Percentiles rank a stretch among this genome's conserved stretches.
Conservation (phyloP, 768 basidiomycete species). For the Pleurotus tuber-regium region DNA sequence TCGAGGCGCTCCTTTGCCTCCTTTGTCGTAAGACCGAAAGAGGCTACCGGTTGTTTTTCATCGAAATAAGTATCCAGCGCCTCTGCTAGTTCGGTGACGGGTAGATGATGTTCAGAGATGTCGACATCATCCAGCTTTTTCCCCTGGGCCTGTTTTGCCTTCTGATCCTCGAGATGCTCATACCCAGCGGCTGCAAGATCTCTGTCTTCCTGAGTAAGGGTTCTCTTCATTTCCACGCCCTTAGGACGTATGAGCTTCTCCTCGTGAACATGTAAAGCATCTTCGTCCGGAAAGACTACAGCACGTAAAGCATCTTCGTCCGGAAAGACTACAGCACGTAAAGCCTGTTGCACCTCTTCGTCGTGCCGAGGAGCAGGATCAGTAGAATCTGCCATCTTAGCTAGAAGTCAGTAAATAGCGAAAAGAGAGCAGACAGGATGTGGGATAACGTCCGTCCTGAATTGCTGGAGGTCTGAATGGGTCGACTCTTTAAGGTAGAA, state of each 20-base stretch:
- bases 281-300: constrained; percentile 39
- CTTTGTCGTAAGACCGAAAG: constrained; percentile 47
- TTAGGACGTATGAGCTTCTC: constrained; percentile 46
- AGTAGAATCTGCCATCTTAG: neutral
- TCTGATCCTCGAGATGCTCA: constrained; percentile 52
- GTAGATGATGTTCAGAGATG: constrained; percentile 53
- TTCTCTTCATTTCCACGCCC: constrained; percentile 58
- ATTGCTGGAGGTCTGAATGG: neutral
- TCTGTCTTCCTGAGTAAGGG: constrained; percentile 65
- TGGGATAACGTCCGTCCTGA: neutral
- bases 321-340: constrained; percentile 52
- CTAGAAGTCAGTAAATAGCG: neutral
- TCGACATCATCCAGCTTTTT: constrained; percentile 44
- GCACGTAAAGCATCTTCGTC: constrained; percentile 27
- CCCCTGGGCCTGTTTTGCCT: constrained; percentile 28
- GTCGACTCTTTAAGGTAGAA: neutral
- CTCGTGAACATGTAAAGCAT: constrained; percentile 27
- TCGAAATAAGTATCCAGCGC: constrained; percentile 49
- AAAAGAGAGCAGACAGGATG: neutral
- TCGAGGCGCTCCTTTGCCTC: constrained; percentile 55
- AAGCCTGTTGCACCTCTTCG: neutral
- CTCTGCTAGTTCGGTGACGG: constrained; percentile 37
- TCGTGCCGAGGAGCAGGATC: neutral
- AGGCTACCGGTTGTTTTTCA: constrained; percentile 47
- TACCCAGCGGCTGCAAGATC: constrained; percentile 70